A percentile compares a stretch with the other conserved stretches of the same genome.
Evolutionary conservation across 495 filamentous ascomycete genomes (phyloP).

Genomic region (Neurospora sp.): DNA sequence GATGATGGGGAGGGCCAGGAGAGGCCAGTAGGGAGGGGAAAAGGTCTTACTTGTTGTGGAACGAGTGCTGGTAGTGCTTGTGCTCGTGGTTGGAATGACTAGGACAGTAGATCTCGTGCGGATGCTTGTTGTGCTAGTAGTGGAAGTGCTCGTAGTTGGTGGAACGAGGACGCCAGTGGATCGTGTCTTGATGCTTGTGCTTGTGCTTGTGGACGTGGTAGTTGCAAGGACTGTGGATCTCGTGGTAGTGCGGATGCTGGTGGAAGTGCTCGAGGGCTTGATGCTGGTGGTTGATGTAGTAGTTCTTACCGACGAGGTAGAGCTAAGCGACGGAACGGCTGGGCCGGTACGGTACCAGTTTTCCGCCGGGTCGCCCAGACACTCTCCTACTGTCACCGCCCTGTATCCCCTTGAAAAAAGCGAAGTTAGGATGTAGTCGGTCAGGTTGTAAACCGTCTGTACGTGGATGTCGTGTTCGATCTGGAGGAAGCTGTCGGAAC

Average conservation of each 20-base stretch:
- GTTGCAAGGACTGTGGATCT: background rate
- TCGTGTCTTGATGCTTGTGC: background rate
- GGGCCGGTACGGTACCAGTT: conserved; percentile 57
- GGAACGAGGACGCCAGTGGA: background rate
- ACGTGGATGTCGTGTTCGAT: conserved; percentile 76
- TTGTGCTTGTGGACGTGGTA: background rate
- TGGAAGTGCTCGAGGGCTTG: conserved; percentile 2
- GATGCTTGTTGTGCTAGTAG: background rate
- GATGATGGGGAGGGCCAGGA: background rate
- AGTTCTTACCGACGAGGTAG: background rate
- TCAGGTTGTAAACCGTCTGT: conserved; percentile 67
- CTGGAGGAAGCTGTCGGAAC: conserved; percentile 44
- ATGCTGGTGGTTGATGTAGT: background rate
- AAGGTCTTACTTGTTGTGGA: background rate
- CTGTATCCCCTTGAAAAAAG: conserved; percentile 49
- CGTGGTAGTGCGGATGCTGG: background rate
- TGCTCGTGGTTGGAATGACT: background rate
- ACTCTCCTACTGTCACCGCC: conserved; percentile 63
- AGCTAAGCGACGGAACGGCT: background rate
- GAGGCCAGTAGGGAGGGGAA: background rate
- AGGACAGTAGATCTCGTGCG: background rate
- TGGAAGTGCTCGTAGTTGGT: background rate
- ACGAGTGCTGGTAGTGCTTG: background rate
- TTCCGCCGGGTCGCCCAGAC: conserved; percentile 55
- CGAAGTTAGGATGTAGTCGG: conserved; percentile 58